A percentile compares a stretch with the other conserved stretches of the same genome.
Evolutionary conservation across 495 filamentous ascomycete genomes (phyloP).

Genomic region (Talaromyces wortmannii): DNA sequence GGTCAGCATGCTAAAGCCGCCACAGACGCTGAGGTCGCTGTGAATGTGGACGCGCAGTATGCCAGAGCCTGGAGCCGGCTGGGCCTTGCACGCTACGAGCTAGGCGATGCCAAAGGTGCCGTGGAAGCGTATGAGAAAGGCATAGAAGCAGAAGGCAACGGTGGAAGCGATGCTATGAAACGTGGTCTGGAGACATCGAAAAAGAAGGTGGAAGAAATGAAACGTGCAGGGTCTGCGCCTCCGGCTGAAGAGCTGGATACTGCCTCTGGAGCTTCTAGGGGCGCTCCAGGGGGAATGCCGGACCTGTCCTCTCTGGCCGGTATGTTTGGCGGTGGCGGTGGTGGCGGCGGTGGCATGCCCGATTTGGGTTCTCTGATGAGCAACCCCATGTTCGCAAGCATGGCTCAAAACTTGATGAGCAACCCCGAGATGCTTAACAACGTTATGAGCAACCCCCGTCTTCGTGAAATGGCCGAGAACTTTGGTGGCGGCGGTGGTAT

Average conservation of each 20-base stretch:
- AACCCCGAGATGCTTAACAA: slow-evolving; percentile 87
- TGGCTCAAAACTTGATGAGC: slow-evolving; percentile 95
- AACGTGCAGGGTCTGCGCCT: slow-evolving; percentile 38
- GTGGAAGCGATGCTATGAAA: slow-evolving; percentile 78
- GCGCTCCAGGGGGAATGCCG: slow-evolving; percentile 63
- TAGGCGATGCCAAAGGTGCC: slow-evolving; percentile 80
- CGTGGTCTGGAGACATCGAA: slow-evolving; percentile 90
- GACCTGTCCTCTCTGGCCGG: slow-evolving; percentile 66
- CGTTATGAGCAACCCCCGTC: slow-evolving; percentile 86
- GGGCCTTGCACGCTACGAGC: slow-evolving; percentile 80
- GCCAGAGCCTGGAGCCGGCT: slow-evolving; percentile 94
- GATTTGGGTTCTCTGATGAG: slow-evolving; percentile 82
- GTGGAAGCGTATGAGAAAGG: slow-evolving; percentile 94
- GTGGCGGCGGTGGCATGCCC: slow-evolving; percentile 73
- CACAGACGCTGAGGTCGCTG: slow-evolving; percentile 82
- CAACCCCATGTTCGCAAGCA: slow-evolving; percentile 94
- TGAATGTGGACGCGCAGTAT: slow-evolving; percentile 80
- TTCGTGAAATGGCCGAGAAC: slow-evolving; percentile 68
- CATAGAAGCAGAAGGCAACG: slow-evolving; percentile 89
- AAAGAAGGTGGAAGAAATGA: slow-evolving; percentile 67
- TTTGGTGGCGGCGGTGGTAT: slow-evolving; percentile 62
- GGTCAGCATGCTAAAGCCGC: slow-evolving; percentile 75
- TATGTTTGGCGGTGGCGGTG: slow-evolving; percentile 59
- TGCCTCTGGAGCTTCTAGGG: slow-evolving; percentile 35
- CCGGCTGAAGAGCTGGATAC: slow-evolving; percentile 43